Percentiles rank a stretch among this genome's conserved stretches.
phyloP scores from a whole-genome alignment of 169 alveolate genomes.

The Eimeria necatrix region DNA sequence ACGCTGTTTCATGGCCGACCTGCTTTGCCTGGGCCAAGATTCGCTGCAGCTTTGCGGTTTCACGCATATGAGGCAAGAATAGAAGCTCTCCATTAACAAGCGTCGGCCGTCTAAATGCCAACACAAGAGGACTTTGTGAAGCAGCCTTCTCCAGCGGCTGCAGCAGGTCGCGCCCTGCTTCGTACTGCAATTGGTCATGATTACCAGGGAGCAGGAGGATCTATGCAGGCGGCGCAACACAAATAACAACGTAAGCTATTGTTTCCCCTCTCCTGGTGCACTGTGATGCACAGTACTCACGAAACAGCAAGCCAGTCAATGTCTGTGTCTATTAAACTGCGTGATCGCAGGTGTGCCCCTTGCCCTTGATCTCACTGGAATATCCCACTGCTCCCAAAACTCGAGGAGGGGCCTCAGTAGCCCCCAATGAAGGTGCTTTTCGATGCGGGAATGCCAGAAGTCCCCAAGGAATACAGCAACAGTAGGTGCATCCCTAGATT shows the following conservation, averaged over 20 bases:
- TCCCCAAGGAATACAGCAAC: conserved; percentile 69
- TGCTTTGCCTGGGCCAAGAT: conserved; percentile 55
- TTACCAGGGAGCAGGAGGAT: conserved; percentile 59
- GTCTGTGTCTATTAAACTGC: neutral
- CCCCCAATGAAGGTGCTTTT: conserved; percentile 69
- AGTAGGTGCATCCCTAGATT: conserved; percentile 21
- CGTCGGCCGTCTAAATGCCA: conserved; percentile 74
- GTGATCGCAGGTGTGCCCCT: no score
- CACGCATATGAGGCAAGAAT: conserved; percentile 69
- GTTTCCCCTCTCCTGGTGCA: no score
- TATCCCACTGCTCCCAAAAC: conserved; percentile 69
- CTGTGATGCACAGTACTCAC: no score
- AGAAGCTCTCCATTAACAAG: conserved; percentile 63
- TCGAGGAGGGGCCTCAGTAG: conserved; percentile 67
- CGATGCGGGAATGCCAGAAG: conserved; percentile 72
- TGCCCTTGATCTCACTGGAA: conserved; percentile 62
- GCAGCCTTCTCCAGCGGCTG: conserved; percentile 60
- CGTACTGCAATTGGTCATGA: conserved; percentile 61
- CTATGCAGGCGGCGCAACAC: neutral
- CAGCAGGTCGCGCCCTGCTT: conserved; percentile 66
- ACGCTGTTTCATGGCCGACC: neutral
- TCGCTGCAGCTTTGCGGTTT: conserved; percentile 34
- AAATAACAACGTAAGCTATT: no score
- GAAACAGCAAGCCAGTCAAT: neutral
- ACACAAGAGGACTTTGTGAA: conserved; percentile 52